A percentile compares a stretch with the other conserved stretches of the same genome.
phyloP scores from a whole-genome alignment of 2,329 filamentous ascomycete genomes.

The Ambrosiella cleistominuta region DNA sequence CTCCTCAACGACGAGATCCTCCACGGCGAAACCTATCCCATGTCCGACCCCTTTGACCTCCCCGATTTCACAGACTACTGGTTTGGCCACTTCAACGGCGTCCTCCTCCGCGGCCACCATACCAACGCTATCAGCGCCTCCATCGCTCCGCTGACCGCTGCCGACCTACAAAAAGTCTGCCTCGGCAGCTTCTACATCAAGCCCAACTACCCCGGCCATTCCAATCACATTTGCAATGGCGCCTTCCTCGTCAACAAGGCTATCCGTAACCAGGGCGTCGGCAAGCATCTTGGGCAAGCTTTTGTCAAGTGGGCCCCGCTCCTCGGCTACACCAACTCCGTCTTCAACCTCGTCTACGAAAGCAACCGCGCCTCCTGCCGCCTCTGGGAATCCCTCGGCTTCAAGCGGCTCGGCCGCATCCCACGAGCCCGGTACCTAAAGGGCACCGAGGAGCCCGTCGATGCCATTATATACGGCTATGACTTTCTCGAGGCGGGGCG shows the following conservation, averaged over 20 bases:
- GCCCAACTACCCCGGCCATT: conserved; percentile 80
- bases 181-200: conserved; percentile 88
- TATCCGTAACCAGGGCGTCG: conserved; percentile 55
- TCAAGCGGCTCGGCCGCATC: conserved; percentile 79
- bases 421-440: conserved; percentile 52
- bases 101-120: conserved; percentile 71
- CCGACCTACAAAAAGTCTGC: conserved; percentile 58
- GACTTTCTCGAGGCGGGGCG: conserved; percentile 28
- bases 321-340: conserved; percentile 77
- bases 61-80: conserved; percentile 67
- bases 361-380: conserved; percentile 79
- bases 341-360: conserved; percentile 90
- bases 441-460: conserved; percentile 49
- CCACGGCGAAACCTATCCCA: conserved; percentile 80
- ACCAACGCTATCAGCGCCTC: conserved; percentile 22
- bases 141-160: conserved; percentile 25
- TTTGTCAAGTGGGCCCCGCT: conserved; percentile 64
- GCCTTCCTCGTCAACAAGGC: conserved; percentile 61
- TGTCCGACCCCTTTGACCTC: conserved; percentile 59
- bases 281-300: conserved; percentile 56
- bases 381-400: conserved; percentile 82
- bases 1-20: conserved; percentile 83
- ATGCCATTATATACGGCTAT: conserved; percentile 63
- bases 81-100: conserved; percentile 78
- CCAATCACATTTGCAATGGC: conserved; percentile 80